Conservation (phyloP, 1,284 basidiomycete genomes). For the Boletus sp. region DNA sequence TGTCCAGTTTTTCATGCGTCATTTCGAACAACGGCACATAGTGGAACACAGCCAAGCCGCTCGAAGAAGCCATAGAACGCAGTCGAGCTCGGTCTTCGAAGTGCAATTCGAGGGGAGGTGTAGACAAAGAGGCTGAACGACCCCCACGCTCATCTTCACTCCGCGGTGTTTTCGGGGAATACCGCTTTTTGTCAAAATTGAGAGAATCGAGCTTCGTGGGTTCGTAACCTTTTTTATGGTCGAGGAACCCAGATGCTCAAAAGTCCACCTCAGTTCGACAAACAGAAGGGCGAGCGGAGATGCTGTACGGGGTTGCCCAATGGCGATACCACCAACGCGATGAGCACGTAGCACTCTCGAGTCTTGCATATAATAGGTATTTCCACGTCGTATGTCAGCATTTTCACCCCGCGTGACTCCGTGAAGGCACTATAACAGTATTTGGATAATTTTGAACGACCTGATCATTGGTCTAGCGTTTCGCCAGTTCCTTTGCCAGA, state of each 20-base stretch:
- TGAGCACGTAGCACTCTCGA: constrained; percentile 20
- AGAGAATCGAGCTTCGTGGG: constrained; percentile 26
- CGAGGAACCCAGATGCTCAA: background rate
- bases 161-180: background rate
- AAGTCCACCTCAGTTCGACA: constrained; percentile 40
- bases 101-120: constrained; percentile 3
- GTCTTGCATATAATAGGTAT: constrained; percentile 58
- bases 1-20: background rate
- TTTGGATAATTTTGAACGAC: constrained; percentile 92
- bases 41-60: constrained; percentile 30
- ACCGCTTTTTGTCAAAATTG: constrained; percentile 11
- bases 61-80: constrained; percentile 24
- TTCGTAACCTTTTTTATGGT: constrained; percentile 10
- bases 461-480: constrained; percentile 75
- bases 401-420: background rate
- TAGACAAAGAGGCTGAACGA: background rate
- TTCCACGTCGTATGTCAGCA: constrained; percentile 17
- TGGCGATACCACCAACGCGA: constrained; percentile 29
- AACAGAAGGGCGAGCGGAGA: constrained; percentile 43
- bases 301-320: constrained; percentile 40
- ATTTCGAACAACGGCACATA: constrained; percentile 8
- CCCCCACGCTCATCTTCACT: background rate
- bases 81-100: constrained; percentile 1
- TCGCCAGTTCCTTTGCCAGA: constrained; percentile 66
- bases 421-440: constrained; percentile 80